Conservation (phyloP, 495 filamentous ascomycete genomes). For the Jackrogersella multiformis region DNA sequence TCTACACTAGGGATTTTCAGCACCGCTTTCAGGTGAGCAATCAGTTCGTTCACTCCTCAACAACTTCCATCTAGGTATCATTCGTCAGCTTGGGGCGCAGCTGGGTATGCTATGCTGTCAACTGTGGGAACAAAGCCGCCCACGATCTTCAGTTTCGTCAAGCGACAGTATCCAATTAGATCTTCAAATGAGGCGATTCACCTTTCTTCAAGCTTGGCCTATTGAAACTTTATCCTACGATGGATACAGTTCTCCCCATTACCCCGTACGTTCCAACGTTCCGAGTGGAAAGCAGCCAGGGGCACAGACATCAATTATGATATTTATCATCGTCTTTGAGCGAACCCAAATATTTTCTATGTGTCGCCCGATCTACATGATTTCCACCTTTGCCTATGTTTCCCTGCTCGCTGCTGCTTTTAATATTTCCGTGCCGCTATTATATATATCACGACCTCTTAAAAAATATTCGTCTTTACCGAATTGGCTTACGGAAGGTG, state of each 20-base stretch:
- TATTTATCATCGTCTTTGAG: slow-evolving; percentile 3
- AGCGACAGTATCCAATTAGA: slow-evolving; percentile 30
- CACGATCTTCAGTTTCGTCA: slow-evolving; percentile 17
- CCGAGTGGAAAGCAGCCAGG: slow-evolving; percentile 32
- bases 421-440: neutral
- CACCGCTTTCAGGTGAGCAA: slow-evolving; percentile 35
- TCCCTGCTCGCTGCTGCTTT: neutral
- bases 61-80: slow-evolving; percentile 32
- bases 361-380: too few species aligned
- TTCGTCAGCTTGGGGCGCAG: slow-evolving; percentile 41
- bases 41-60: slow-evolving; percentile 6
- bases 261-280: slow-evolving; percentile 6
- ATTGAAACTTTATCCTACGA: slow-evolving; percentile 3
- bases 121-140: slow-evolving; percentile 22
- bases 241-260: slow-evolving; percentile 1
- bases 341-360: neutral
- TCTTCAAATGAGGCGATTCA: slow-evolving; percentile 29
- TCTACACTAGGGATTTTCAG: slow-evolving; percentile 15
- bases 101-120: slow-evolving; percentile 11
- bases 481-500: slow-evolving; percentile 5
- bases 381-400: neutral
- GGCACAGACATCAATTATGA: slow-evolving; percentile 12
- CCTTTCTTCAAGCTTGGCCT: slow-evolving; percentile 2
- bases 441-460: neutral
- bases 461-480: slow-evolving; percentile 8